Conservation (phyloP, 805 yeast genomes). For the Debaryomyces prosopidis region DNA sequence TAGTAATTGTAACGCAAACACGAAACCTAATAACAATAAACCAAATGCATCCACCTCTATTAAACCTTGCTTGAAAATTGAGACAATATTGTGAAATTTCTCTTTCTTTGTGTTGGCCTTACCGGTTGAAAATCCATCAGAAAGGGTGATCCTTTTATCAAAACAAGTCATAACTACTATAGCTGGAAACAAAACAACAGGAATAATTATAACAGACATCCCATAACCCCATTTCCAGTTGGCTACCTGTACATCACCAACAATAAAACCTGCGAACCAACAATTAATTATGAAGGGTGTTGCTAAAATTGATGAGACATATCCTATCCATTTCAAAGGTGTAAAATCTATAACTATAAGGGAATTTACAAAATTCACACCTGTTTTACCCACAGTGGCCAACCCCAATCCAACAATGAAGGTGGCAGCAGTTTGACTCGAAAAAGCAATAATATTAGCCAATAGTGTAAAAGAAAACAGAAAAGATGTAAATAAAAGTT, state of each 20-base stretch:
- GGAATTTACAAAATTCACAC: constrained; percentile 16
- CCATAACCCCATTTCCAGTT: constrained; percentile 59
- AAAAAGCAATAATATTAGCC: constrained; percentile 23
- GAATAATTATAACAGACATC: constrained; percentile 47
- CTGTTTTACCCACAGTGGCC: constrained; percentile 20
- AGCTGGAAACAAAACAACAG: constrained; percentile 37
- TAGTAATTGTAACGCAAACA: constrained; percentile 36
- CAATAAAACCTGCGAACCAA: constrained; percentile 44
- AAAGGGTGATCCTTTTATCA: constrained; percentile 26
- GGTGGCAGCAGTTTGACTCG: constrained; percentile 20
- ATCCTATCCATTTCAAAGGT: constrained; percentile 25
- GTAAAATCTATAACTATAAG: constrained; percentile 24
- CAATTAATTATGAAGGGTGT: constrained; percentile 42
- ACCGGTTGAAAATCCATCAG: no score
- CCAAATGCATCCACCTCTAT: constrained; percentile 42
- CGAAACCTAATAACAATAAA: constrained; percentile 36
- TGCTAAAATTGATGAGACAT: constrained; percentile 17
- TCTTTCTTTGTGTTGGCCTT: no score
- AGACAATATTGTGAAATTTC: no score
- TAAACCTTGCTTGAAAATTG: constrained; percentile 12
- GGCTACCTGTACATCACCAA: constrained; percentile 22
- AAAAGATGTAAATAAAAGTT: constrained; percentile 16
- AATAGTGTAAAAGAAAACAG: constrained; percentile 16
- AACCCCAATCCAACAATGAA: constrained; percentile 23
- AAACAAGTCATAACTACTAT: constrained; percentile 26